phyloP scores from a whole-genome alignment of 441 rosid genomes.

The Mallotus repandus region DNA sequence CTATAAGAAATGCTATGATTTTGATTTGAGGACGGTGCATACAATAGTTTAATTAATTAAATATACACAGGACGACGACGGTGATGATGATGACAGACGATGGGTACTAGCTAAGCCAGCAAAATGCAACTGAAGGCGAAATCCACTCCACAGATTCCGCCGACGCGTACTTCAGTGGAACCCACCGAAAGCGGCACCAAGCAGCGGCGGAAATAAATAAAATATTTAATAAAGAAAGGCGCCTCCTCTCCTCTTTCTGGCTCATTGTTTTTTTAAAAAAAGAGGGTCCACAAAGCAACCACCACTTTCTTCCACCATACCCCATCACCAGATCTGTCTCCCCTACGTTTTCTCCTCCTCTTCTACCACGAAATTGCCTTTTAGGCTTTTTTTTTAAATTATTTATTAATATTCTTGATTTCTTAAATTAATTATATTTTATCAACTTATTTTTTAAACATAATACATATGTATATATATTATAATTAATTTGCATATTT shows the following conservation, averaged over 20 bases:
- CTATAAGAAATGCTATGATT: too few relatives aligned
- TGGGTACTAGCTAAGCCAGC: neutral
- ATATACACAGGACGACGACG: too few relatives aligned
- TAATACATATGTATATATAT: too few relatives aligned
- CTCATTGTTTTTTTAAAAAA: too few relatives aligned
- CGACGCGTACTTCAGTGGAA: neutral
- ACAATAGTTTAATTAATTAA: too few relatives aligned
- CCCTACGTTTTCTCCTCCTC: neutral
- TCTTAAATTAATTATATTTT: neutral
- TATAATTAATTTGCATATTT: too few relatives aligned
- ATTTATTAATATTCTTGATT: neutral
- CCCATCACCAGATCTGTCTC: neutral
- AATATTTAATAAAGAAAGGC: neutral
- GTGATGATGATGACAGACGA: neutral
- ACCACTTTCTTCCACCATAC: neutral
- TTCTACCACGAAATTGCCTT: neutral
- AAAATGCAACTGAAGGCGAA: neutral
- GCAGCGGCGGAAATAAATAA: neutral
- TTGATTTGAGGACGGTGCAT: too few relatives aligned
- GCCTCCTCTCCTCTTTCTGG: too few relatives aligned
- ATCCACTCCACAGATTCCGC: slow-evolving; percentile 12
- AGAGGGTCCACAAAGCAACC: neutral
- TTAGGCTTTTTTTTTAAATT: too few relatives aligned
- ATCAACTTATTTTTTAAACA: too few relatives aligned
- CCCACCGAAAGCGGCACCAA: neutral